Conservation (phyloP, 1,284 basidiomycete species). For the Malassezia restricta region DNA sequence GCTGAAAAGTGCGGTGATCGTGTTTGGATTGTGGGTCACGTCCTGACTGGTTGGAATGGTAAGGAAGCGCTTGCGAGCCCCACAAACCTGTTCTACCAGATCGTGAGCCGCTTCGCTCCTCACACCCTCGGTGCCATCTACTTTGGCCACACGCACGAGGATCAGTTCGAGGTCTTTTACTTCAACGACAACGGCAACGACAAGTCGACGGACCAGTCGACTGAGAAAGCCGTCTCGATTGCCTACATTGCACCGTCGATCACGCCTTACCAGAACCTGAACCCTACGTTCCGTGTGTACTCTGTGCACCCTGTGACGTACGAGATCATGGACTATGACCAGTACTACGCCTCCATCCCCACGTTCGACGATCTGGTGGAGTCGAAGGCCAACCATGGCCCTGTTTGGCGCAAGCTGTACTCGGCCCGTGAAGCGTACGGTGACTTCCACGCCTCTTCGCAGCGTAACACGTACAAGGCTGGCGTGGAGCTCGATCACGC, state of each 20-base stretch:
- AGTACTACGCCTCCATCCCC: constrained; percentile 35
- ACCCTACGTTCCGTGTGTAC: constrained; percentile 66
- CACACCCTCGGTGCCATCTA: constrained; percentile 70
- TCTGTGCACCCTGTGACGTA: constrained; percentile 57
- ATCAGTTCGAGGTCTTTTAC: constrained; percentile 67
- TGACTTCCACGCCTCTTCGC: constrained; percentile 48
- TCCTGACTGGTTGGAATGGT: constrained; percentile 57
- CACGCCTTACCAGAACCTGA: constrained; percentile 62
- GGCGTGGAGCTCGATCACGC: constrained; percentile 8
- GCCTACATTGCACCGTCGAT: constrained; percentile 57
- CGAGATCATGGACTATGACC: constrained; percentile 38
- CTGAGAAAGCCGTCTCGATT: constrained; percentile 43
- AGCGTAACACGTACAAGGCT: constrained; percentile 1
- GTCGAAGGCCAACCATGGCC: constrained; percentile 53
- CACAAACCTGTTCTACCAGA: constrained; percentile 46
- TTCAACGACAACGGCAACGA: constrained; percentile 57
- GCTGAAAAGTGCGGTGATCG: constrained; percentile 32
- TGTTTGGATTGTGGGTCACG: constrained; percentile 70
- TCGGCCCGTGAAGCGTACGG: constrained; percentile 57
- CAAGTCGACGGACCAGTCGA: neutral
- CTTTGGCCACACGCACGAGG: constrained; percentile 71
- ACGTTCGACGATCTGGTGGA: constrained; percentile 17
- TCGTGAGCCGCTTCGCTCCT: constrained; percentile 60
- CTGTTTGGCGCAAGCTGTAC: constrained; percentile 60
- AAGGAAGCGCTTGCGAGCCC: constrained; percentile 54